Percentiles rank a stretch among this genome's conserved stretches.
Conservation (phyloP, 257 asterid species). For the Schizonepeta tenuifolia region DNA sequence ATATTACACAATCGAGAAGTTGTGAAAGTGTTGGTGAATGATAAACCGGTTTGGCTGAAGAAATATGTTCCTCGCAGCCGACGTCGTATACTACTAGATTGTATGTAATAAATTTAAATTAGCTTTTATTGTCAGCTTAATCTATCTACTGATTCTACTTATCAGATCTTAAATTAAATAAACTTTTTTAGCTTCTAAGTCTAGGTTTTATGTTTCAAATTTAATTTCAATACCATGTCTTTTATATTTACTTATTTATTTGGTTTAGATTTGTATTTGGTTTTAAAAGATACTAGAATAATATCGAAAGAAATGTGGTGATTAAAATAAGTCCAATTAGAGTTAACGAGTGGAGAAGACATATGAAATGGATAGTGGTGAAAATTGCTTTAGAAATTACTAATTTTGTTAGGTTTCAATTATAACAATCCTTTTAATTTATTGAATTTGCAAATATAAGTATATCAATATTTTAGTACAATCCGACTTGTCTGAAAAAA, state of each 20-base stretch:
- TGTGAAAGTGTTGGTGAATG: neutral
- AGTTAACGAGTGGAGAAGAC: neutral
- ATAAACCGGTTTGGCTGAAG: neutral
- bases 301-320: no score
- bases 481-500: neutral
- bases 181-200: neutral
- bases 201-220: neutral
- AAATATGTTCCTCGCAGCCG: neutral
- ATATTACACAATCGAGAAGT: neutral
- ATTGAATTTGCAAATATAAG: no score
- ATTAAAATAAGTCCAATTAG: neutral
- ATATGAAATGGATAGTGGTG: neutral
- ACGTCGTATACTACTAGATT: neutral
- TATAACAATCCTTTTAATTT: neutral
- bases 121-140: neutral
- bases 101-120: no score
- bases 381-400: neutral
- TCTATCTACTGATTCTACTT: neutral
- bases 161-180: neutral
- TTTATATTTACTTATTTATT: no score
- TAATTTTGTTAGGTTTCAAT: neutral
- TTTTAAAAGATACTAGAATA: no score
- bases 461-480: no score
- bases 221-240: no score
- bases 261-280: neutral